These are phyloP conservation scores for Aspergillus novofumigatus DNA, from an alignment of 2,329 filamentous ascomycete species.

Conservation along the genomic window DNA sequence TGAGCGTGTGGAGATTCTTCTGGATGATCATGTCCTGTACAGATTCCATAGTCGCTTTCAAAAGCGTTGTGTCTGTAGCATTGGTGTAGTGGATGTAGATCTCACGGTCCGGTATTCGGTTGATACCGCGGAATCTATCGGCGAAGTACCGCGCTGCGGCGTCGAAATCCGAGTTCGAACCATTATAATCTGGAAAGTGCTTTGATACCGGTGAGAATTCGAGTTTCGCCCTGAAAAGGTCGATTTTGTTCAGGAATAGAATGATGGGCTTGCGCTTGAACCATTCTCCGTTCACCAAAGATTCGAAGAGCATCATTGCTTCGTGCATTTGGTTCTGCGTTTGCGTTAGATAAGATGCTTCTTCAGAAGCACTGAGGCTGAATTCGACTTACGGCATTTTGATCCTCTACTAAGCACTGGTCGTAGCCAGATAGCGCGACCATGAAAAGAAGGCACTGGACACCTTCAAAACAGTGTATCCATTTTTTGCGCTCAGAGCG, in stretches of 20 bases:
- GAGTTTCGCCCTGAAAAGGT: constrained; percentile 76
- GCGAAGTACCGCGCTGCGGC: constrained; percentile 76
- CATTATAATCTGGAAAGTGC: constrained; percentile 75
- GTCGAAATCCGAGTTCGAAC: constrained; percentile 66
- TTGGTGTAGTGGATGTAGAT: constrained; percentile 59
- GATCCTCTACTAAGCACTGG: constrained; percentile 92
- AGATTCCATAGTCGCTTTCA: constrained; percentile 81
- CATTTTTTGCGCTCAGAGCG: constrained; percentile 93
- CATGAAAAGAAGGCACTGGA: constrained; percentile 86
- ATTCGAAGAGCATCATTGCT: constrained; percentile 81
- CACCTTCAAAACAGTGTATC: constrained; percentile 95
- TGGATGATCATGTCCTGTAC: constrained; percentile 87
- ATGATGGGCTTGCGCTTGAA: constrained; percentile 78
- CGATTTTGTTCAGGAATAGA: constrained; percentile 84
- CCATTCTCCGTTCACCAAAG: constrained; percentile 81
- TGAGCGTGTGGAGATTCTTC: constrained; percentile 74
- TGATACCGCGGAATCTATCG: constrained; percentile 73
- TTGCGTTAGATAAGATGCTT: constrained; percentile 11
- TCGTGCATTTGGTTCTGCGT: constrained; percentile 85
- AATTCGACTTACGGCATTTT: constrained; percentile 73
- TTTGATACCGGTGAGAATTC: constrained; percentile 65
- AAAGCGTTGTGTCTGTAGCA: constrained; percentile 64
- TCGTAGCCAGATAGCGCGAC: constrained; percentile 96
- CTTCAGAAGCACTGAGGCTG: neutral
- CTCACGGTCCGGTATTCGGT: constrained; percentile 57